A percentile compares a stretch with the other conserved stretches of the same genome.
These are phyloP conservation scores for Nicotiana benthamiana DNA, from an alignment of 257 asterid genomes.

Conservation along the genomic window DNA sequence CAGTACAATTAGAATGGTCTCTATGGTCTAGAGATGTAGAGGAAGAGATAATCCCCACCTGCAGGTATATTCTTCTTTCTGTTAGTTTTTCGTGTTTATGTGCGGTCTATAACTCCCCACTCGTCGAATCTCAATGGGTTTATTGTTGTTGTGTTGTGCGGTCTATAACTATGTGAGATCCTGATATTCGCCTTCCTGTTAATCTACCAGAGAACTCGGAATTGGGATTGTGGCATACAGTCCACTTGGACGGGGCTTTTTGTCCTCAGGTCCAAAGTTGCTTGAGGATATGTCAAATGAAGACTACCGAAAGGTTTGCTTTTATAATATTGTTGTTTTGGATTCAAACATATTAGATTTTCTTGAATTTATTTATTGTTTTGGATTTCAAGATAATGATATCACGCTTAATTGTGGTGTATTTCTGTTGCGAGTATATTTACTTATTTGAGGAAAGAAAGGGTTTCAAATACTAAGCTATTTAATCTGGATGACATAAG, in stretches of 20 bases:
- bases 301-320: slow-evolving; percentile 33
- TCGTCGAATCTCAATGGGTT: too few species aligned
- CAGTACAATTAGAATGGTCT: slow-evolving; percentile 71
- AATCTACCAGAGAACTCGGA: slow-evolving; percentile 41
- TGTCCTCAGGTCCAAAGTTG: slow-evolving; percentile 36
- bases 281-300: slow-evolving; percentile 21
- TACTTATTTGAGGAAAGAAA: neutral
- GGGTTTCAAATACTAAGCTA: neutral
- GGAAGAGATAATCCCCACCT: slow-evolving; percentile 51
- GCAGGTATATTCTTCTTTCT: slow-evolving; percentile 30
- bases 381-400: neutral
- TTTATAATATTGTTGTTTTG: neutral
- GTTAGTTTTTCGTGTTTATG: neutral
- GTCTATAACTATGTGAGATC: neutral
- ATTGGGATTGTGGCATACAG: slow-evolving; percentile 51
- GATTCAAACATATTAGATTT: neutral
- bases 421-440: neutral
- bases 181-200: neutral
- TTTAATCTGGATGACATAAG: neutral
- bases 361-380: neutral
- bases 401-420: neutral
- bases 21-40: slow-evolving; percentile 67
- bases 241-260: slow-evolving; percentile 50
- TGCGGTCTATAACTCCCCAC: too few species aligned
- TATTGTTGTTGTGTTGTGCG: too few species aligned